Evolutionary conservation across 179 eudicot species (phyloP).

Genomic region (Beta corolliflora): DNA sequence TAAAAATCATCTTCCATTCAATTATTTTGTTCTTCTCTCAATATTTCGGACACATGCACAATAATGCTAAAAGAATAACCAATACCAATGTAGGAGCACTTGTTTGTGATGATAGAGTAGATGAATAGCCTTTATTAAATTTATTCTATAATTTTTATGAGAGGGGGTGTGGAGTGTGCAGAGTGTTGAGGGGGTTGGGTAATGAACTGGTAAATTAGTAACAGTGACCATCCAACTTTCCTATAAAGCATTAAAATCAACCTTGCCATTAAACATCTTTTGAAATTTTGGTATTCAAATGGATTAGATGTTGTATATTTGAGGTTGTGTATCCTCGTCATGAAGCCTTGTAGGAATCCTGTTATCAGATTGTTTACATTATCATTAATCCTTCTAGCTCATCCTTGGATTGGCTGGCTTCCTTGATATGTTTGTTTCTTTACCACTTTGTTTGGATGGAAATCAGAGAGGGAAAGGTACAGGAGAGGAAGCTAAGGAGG

Average conservation of each 20-base stretch:
- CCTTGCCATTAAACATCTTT: neutral
- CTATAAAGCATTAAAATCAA: too few relatives aligned
- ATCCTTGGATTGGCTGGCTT: neutral
- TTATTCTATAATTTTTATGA: too few relatives aligned
- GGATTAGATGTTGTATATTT: neutral
- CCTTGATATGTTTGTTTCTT: neutral
- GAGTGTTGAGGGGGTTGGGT: too few relatives aligned
- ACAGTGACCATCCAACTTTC: neutral
- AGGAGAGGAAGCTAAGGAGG: too few relatives aligned
- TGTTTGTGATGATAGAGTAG: neutral
- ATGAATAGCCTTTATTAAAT: neutral
- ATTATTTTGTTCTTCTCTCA: neutral
- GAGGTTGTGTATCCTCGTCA: neutral
- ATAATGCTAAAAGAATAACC: neutral
- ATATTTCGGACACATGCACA: neutral
- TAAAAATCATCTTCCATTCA: neutral
- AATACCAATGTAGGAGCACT: neutral
- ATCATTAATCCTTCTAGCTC: neutral
- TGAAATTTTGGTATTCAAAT: neutral
- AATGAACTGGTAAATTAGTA: too few relatives aligned
- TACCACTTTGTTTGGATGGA: too few relatives aligned
- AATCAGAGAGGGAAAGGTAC: too few relatives aligned
- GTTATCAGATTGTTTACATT: neutral
- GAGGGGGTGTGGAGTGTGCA: too few relatives aligned
- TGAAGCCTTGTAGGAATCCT: neutral